Evolutionary conservation across 78 protist genomes (phyloP), one percentile per base, ranked within the genome.

Genomic region (Isochrysis galbana): DNA sequence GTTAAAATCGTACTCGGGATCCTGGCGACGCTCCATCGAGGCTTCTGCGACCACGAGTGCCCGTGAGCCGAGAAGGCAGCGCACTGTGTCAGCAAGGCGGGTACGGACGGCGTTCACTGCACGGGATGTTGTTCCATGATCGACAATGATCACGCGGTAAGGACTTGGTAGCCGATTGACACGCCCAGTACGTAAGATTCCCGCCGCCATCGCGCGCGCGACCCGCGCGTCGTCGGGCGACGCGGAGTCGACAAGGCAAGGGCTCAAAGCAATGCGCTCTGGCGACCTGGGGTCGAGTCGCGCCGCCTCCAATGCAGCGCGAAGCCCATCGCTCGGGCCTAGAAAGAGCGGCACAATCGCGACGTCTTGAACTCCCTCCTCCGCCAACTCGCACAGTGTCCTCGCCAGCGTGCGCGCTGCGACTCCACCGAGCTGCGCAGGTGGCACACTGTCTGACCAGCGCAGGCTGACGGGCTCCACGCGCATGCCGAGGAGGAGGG

Each of bases 1-100:
- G 0, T 54, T 86, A n/a, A 87, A 92, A 10, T 32, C 91, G 70
- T 67, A 92, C 87, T 19, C 83, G 25, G 10, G 70, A 14, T 86
- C 94, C 5, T 84, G 89, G 19, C 94, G 77, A 19, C 94, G 42
- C 80, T 92, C 94, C 94, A 92, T 92, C n/a, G 94, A 92, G n/a
- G 93, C 48, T 4, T 42, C 93, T 19, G 41, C 45, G 29, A 91
- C 90, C 7, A 4, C 51, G 78, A 0, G 7, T 26, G 82, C 78
- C 17, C 38, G 22, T 10, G 5, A 26, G 39, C 51, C 87, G n/a
- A 77, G 84, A 29, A 77, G 84, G 29, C 17, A 5, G 21, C 46
- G 46, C 21, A 77, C 46, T 23, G 4, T 26, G 17, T 2, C 84
- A 22, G 46, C 46, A 7, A 77, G 84, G 34, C 84, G 84, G 36